phyloP scores from a whole-genome alignment of 768 basidiomycete genomes.

The Omphalotus guepiniiformis region DNA sequence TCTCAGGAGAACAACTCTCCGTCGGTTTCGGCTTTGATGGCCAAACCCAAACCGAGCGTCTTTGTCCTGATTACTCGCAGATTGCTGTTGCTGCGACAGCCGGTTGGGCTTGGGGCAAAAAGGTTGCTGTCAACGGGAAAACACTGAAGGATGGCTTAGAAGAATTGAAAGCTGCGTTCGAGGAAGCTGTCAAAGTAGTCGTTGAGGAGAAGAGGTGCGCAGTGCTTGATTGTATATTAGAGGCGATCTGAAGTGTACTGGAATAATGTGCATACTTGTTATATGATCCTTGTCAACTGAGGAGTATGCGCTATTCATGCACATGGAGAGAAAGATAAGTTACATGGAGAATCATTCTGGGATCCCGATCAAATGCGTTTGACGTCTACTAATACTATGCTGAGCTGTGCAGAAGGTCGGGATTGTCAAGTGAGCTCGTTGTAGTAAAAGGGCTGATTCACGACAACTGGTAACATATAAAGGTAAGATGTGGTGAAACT shows the following conservation, averaged over 20 bases:
- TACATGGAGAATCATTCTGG: no score
- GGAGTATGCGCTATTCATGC: no score
- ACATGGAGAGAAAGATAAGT: no score
- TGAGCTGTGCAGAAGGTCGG: no score
- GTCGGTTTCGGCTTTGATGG: constrained; percentile 48
- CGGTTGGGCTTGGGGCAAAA: constrained; percentile 59
- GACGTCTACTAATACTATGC: no score
- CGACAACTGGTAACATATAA: no score
- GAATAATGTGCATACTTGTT: no score
- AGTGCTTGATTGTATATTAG: constrained; percentile 57
- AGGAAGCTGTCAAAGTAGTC: constrained; percentile 54
- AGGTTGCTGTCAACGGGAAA: constrained; percentile 26
- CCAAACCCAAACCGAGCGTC: constrained; percentile 27
- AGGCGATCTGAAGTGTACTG: constrained; percentile 28
- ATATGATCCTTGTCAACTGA: no score
- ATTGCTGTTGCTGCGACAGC: constrained; percentile 66
- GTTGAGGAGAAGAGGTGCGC: constrained; percentile 57
- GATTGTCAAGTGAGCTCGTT: no score
- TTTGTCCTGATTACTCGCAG: constrained; percentile 51
- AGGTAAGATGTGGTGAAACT: no score
- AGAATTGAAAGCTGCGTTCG: constrained; percentile 26
- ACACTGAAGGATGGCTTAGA: constrained; percentile 24
- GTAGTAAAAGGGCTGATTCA: no score
- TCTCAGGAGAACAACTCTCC: constrained; percentile 44
- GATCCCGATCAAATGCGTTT: no score